These are phyloP conservation scores for Oryza coarctata DNA, from an alignment of 176 grass and related monocot species.

Conservation along the genomic window DNA sequence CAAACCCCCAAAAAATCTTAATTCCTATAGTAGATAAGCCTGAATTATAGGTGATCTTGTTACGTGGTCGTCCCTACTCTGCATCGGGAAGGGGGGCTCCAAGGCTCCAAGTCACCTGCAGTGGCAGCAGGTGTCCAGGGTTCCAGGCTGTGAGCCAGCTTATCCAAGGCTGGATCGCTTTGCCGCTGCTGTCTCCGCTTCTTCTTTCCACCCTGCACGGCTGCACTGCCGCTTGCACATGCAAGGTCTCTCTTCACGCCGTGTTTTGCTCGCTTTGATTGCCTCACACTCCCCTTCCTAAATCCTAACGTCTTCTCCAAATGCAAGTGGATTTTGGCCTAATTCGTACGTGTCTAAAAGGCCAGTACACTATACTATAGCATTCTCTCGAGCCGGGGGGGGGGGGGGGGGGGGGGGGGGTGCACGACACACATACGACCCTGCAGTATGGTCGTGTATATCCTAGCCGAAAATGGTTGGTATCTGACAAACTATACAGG, in stretches of 20 bases:
- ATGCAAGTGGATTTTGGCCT: neutral
- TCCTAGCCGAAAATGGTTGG: conserved; percentile 32
- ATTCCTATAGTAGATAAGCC: neutral
- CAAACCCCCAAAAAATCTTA: neutral
- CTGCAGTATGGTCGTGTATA: neutral
- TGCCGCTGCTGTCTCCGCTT: conserved; percentile 11
- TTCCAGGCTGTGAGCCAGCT: conserved; percentile 36
- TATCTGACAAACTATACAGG: neutral
- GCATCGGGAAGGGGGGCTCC: neutral
- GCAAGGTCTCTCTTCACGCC: neutral
- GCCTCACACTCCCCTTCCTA: neutral
- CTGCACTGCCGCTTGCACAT: conserved; percentile 22
- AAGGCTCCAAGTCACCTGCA: conserved; percentile 22
- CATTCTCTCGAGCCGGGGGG: neutral
- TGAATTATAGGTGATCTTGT: neutral
- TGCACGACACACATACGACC: neutral
- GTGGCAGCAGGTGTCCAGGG: conserved; percentile 22
- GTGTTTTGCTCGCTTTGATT: neutral
- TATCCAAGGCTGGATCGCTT: conserved; percentile 14
- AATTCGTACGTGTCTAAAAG: neutral
- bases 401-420: neutral
- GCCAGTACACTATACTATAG: no score
- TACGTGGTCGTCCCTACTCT: neutral
- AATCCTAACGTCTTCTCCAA: neutral
- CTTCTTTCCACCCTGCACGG: neutral